phyloP scores from a whole-genome alignment of 768 basidiomycete species.

The Mycena albidolilacea region DNA sequence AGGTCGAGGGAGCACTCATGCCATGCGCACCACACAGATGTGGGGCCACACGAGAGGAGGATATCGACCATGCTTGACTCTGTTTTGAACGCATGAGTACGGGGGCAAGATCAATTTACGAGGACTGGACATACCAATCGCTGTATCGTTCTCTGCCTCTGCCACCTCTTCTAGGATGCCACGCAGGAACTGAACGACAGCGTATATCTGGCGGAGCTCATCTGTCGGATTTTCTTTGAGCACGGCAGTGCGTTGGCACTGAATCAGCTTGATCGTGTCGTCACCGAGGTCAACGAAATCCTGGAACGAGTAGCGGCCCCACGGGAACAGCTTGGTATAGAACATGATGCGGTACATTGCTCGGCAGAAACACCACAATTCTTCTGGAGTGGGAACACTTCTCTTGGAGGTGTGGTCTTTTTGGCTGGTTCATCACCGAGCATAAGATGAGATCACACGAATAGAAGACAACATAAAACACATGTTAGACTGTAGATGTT shows the following conservation, averaged over 20 bases:
- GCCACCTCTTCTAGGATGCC: neutral
- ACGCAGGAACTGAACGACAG: neutral
- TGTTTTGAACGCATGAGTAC: no score
- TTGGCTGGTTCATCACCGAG: neutral
- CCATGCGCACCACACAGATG: neutral
- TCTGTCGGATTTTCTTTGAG: neutral
- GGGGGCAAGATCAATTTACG: no score
- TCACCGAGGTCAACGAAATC: neutral
- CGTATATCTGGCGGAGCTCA: neutral
- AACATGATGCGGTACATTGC: neutral
- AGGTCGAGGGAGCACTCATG: neutral
- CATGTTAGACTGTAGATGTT: neutral
- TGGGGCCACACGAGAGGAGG: constrained; percentile 11
- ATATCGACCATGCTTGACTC: neutral
- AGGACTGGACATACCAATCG: neutral
- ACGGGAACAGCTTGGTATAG: neutral
- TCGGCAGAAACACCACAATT: neutral
- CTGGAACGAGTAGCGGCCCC: neutral
- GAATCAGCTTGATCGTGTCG: neutral
- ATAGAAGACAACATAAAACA: neutral
- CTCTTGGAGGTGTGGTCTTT: neutral
- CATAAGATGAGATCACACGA: no score
- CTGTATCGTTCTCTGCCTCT: no score
- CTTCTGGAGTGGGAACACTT: neutral
- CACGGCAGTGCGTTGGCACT: neutral